Evolutionary conservation across 257 asterid species (phyloP), one percentile per base, ranked within the genome.

Genomic region (Ocimum tenuiflorum): DNA sequence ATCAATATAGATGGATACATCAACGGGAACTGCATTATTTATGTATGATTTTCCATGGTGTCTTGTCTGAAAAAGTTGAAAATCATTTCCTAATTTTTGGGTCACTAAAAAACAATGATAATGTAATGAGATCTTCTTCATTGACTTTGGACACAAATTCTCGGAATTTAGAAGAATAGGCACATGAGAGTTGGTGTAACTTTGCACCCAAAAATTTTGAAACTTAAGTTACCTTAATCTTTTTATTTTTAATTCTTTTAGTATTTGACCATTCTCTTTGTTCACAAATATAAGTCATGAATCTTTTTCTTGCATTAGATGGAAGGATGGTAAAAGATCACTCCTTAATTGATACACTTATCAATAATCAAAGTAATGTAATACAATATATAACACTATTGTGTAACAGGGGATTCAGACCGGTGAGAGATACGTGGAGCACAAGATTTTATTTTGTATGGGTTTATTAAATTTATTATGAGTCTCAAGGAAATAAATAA

Each of bases 101-200:
- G 67, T 65, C 65, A 53, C 52, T n/a, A 17, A 55, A 54, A 39
- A 23, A 7, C 56, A 70, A 71, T 61, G 31, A 73, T 74, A 52
- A 67, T 36, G 52, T 71, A 11, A 7, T 58, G 58, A 74, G 53
- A 68, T 78, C 63, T 52, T 20, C 57, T 68, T 67, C 65, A 54
- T 76, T 82, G 84, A 80, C 88, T 80, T 78, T 77, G 22, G 27
- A 38, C 10, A 1, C 69, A 46, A 49, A 60, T 41, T 65, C 62
- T 75, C 50, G 68, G 8, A 79, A 76, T 54, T 50, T 54, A 31
- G 71, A 49, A 17, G 55, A 60, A 50, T 13, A 22, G 14, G 72
- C 75, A 59, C 82, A 64, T 78, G 76, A 47, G 45, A 45, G 61
- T 46, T 45, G 17, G 15, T 38, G 52, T 17, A 54, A 9, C 3